Evolutionary conservation across 176 grass and related monocot species (phyloP), one percentile per base, ranked within the genome.

Genomic region (Thinopyrum elongatum): DNA sequence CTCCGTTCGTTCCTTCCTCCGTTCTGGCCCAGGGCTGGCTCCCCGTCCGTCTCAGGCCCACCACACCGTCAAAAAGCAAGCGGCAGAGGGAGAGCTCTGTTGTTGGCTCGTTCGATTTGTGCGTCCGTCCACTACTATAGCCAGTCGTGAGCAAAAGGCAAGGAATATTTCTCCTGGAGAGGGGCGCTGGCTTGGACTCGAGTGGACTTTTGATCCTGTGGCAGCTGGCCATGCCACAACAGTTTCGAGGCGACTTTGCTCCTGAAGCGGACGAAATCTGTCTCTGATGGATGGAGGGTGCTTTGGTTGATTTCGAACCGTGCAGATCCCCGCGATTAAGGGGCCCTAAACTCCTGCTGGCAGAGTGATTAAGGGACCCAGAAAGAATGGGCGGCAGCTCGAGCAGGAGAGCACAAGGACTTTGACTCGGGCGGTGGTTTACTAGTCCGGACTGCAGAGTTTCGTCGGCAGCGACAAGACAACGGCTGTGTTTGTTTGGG

Each of bases 111-210:
- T 21, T 38, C 10, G 47, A 38, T 35, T 15, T n/a, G 83, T 31
- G 76, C 82, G 70, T 80, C 79, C 79, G 72, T 70, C 79, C 64
- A 46, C 42, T 12, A 3, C 10, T 46, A 46, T 13, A 13, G 31
- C 13, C 58, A 12, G 31, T 2, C 15, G 0, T 0, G 47, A 3
- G 47, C 47, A 47, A 0, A 87, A 86, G 47, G 80, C 84, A 77
- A 80, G 12, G 74, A 87, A 90, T 74, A 79, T 65, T 78, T 85
- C 60, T 23, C 58, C 15, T 67, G 89, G 80, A 83, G 89, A 58
- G 30, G 65, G 16, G 84, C 66, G 80, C 65, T 4, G 14, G 0
- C 61, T 85, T 78, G 74, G 74, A 75, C 27, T 82, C 16, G 16
- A 10, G 65, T 68, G 75, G 85, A 87, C 67, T 84, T 83, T 69